Conservation (phyloP, 208 protist species). For the Porcisia deanei region DNA sequence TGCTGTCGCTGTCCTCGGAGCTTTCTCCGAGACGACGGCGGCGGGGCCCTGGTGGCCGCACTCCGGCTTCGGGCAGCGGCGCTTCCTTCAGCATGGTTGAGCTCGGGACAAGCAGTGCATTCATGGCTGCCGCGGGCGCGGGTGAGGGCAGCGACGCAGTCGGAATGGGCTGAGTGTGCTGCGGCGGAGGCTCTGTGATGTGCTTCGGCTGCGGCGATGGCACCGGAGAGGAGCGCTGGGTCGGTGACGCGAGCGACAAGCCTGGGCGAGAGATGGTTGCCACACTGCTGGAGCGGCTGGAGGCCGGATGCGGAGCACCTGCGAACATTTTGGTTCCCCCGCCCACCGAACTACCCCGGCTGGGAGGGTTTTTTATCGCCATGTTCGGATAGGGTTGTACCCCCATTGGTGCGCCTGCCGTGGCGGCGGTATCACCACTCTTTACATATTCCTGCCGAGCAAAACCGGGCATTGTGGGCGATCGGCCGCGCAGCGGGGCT, state of each 20-base stretch:
- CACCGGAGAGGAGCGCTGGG: background rate
- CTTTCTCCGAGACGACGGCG: constrained; percentile 22
- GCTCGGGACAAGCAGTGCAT: constrained; percentile 16
- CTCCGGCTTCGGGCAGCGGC: constrained; percentile 15
- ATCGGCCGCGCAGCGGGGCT: background rate
- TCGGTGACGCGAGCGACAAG: background rate
- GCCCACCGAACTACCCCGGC: background rate
- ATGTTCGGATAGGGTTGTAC: background rate
- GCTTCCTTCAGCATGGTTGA: constrained; percentile 23
- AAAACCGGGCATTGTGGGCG: background rate
- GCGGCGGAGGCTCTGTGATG: too few species aligned
- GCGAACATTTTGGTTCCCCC: background rate
- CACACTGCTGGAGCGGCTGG: constrained; percentile 1
- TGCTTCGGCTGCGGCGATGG: background rate
- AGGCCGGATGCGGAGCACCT: background rate
- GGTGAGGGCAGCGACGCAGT: background rate
- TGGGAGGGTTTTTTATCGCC: constrained; percentile 13
- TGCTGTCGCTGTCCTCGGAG: constrained; percentile 18
- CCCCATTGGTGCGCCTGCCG: background rate
- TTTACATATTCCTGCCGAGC: too few species aligned
- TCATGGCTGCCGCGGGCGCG: background rate
- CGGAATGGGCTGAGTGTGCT: too few species aligned
- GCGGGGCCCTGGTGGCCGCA: constrained; percentile 11
- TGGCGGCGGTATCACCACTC: background rate
- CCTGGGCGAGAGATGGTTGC: background rate